Conservation (phyloP, 768 basidiomycete species). For the Rossbeevera mucosa region DNA sequence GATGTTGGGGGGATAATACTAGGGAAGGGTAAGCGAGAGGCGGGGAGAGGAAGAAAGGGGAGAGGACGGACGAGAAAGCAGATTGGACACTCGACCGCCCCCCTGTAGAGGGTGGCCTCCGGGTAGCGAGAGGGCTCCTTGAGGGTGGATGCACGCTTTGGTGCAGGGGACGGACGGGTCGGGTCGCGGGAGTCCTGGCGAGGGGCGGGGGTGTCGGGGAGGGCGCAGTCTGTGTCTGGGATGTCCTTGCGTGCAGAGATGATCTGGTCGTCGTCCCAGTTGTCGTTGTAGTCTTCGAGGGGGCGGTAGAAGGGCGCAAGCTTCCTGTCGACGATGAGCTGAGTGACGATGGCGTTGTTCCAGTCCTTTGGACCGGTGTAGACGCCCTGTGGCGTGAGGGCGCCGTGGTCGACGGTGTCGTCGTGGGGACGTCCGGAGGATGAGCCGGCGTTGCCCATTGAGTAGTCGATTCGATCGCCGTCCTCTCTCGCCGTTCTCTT, state of each 20-base stretch:
- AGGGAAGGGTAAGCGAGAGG: conserved; percentile 22
- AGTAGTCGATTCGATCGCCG: conserved; percentile 1
- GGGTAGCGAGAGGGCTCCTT: conserved; percentile 64
- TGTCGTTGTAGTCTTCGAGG: conserved; percentile 85
- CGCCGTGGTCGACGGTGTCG: conserved; percentile 80
- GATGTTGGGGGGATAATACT: conserved; percentile 98
- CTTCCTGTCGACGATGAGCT: conserved; percentile 81
- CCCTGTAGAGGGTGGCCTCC: conserved; percentile 78
- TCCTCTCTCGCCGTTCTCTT: not conserved
- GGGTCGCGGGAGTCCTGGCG: conserved; percentile 31
- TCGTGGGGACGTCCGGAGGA: conserved; percentile 73
- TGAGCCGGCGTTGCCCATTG: conserved; percentile 81
- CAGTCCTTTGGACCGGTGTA: conserved; percentile 85
- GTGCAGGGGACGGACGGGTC: conserved; percentile 27
- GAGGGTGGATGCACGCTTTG: conserved; percentile 50
- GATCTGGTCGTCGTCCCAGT: conserved; percentile 87
- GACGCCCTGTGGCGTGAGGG: conserved; percentile 76
- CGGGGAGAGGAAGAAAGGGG: conserved; percentile 9
- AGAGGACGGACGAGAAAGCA: conserved; percentile 81
- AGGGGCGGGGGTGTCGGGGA: conserved; percentile 32
- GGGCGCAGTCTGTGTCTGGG: conserved; percentile 46
- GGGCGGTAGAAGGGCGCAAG: conserved; percentile 97
- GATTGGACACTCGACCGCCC: conserved; percentile 93
- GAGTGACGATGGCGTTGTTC: conserved; percentile 82
- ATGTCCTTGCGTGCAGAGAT: conserved; percentile 73